A percentile compares a stretch with the other conserved stretches of the same genome.
Conservation (phyloP, 345 rosid genomes). For the Salix caprea region DNA sequence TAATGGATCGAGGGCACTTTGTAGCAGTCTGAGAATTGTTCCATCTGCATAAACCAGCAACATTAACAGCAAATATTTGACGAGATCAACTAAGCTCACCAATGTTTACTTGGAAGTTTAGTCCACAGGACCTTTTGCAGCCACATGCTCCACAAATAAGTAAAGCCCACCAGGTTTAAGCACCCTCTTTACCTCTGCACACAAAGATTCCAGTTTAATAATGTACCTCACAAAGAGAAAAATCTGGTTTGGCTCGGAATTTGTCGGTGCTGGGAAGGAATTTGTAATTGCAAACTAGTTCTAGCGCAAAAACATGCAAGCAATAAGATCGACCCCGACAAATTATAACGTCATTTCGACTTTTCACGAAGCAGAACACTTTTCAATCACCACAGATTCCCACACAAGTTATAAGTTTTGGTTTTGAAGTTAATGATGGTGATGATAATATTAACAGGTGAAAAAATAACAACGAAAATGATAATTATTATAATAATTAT, state of each 20-base stretch:
- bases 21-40: slow-evolving; percentile 53
- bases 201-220: neutral
- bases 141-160: slow-evolving; percentile 81
- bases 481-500: too few species aligned
- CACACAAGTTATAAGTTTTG: too few species aligned
- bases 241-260: neutral
- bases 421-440: too few species aligned
- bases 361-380: too few species aligned
- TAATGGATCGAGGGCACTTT: slow-evolving; percentile 59
- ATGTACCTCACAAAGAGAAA: neutral
- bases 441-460: too few species aligned
- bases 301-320: too few species aligned
- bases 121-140: slow-evolving; percentile 57
- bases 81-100: neutral
- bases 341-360: too few species aligned
- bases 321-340: neutral
- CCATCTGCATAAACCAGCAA: slow-evolving; percentile 48
- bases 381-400: too few species aligned
- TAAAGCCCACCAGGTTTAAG: slow-evolving; percentile 75
- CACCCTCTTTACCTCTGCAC: slow-evolving; percentile 68
- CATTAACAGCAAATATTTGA: neutral
- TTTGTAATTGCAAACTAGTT: neutral
- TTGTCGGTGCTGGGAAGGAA: neutral
- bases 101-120: neutral
- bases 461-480: too few species aligned